phyloP scores from a whole-genome alignment of 331 rosid genomes.

The Malus hybrid region DNA sequence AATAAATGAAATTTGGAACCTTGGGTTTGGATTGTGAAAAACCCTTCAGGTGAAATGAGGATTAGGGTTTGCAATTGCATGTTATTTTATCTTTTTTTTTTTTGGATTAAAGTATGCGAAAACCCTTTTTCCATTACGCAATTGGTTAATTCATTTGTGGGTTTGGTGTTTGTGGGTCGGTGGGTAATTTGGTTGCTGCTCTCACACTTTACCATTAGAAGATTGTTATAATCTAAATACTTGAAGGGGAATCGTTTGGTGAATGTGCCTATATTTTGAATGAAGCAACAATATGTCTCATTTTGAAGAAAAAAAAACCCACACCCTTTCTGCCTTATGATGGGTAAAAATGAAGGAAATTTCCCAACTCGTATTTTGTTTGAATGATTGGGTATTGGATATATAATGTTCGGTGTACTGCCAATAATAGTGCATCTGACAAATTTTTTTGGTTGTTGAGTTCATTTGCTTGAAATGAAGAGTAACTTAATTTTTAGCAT shows the following conservation, averaged over 20 bases:
- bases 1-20: not conserved
- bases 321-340: no score
- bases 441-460: not conserved
- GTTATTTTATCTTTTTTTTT: not conserved
- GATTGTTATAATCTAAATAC: not conserved
- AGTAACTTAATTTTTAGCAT: not conserved
- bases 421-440: not conserved
- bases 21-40: slow-evolving; percentile 1
- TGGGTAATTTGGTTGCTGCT: not conserved
- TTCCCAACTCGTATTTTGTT: not conserved
- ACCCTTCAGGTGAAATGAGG: not conserved
- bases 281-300: not conserved
- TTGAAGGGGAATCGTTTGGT: not conserved
- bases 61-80: slow-evolving; percentile 18
- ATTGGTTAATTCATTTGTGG: not conserved
- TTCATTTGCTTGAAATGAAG: not conserved
- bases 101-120: not conserved
- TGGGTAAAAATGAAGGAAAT: not conserved
- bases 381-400: not conserved
- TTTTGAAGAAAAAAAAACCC: not conserved
- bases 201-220: not conserved
- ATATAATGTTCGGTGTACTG: not conserved
- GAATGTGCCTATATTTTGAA: not conserved
- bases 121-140: not conserved
- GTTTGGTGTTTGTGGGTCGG: not conserved